A percentile compares a stretch with the other conserved stretches of the same genome.
Conservation (phyloP, 208 protist species). For the Wallacemonas sp. region DNA sequence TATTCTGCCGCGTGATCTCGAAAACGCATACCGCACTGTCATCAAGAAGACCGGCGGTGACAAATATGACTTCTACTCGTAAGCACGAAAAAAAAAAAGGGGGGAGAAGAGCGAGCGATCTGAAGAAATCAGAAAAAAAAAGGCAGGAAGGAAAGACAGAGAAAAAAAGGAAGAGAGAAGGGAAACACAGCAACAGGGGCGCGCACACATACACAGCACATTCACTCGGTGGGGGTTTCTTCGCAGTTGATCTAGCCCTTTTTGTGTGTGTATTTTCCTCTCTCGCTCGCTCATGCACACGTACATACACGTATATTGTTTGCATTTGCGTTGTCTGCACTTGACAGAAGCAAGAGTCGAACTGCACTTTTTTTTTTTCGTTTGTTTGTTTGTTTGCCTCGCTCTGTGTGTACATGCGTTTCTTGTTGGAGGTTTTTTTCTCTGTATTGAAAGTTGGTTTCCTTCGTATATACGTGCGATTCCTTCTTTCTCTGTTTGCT, state of each 20-base stretch:
- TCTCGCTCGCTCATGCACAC: no score
- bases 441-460: no score
- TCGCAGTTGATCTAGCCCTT: no score
- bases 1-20: conserved; percentile 98
- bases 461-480: no score
- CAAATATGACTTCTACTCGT: conserved; percentile 88
- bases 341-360: no score
- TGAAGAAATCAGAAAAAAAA: neutral
- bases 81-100: conserved; percentile 19
- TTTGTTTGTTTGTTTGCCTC: conserved; percentile 20
- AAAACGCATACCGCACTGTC: conserved; percentile 96
- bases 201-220: neutral
- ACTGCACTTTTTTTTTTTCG: conserved; percentile 19
- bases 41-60: conserved; percentile 86
- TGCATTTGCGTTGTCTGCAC: neutral
- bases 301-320: neutral
- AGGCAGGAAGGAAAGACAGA: neutral
- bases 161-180: conserved; percentile 3
- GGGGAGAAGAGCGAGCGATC: conserved; percentile 3
- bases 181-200: neutral
- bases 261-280: neutral
- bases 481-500: conserved; percentile 22
- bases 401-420: no score
- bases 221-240: no score
- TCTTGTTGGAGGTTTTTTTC: no score